Percentiles rank a stretch among this genome's conserved stretches.
Evolutionary conservation across 2,329 filamentous ascomycete genomes (phyloP).

Genomic region (Didymella arachidicola): DNA sequence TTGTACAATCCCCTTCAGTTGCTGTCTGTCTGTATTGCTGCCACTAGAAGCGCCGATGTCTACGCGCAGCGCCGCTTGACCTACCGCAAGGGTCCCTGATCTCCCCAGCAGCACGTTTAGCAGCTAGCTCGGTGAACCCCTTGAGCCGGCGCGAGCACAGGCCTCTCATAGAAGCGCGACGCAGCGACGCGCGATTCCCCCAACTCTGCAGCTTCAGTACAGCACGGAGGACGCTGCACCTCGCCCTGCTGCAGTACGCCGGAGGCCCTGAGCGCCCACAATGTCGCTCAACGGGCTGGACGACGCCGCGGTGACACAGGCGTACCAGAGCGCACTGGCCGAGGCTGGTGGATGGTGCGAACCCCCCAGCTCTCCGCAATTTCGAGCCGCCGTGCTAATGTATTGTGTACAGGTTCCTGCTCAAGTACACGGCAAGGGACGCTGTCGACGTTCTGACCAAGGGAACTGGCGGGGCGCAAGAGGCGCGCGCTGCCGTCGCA

Average conservation of each 20-base stretch:
- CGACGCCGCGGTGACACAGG: slow-evolving; percentile 79
- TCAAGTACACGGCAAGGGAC: slow-evolving; percentile 90
- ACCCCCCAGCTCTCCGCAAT: slow-evolving; percentile 16
- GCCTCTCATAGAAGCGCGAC: background rate
- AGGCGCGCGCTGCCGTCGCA: slow-evolving; percentile 80
- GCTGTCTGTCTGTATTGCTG: slow-evolving; percentile 16
- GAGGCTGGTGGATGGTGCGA: slow-evolving; percentile 95
- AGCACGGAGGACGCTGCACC: slow-evolving; percentile 16
- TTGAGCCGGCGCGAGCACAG: slow-evolving; percentile 5
- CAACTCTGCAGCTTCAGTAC: slow-evolving; percentile 10
- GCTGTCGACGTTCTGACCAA: slow-evolving; percentile 79
- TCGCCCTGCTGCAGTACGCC: slow-evolving; percentile 18
- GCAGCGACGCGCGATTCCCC: slow-evolving; percentile 8
- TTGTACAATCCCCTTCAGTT: slow-evolving; percentile 5
- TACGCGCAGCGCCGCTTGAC: slow-evolving; percentile 21
- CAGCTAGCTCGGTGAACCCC: slow-evolving; percentile 17
- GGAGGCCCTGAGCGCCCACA: slow-evolving; percentile 20
- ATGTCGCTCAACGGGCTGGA: slow-evolving; percentile 99
- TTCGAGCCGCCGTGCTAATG: slow-evolving; percentile 35
- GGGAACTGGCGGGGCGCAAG: slow-evolving; percentile 82
- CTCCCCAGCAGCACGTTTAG: background rate
- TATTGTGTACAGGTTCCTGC: slow-evolving; percentile 75
- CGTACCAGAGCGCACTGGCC: slow-evolving; percentile 77
- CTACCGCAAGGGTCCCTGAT: background rate
- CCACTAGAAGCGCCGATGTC: slow-evolving; percentile 24